Evolutionary conservation across 495 filamentous ascomycete genomes (phyloP).

Genomic region (Oleoguttula mirabilis): DNA sequence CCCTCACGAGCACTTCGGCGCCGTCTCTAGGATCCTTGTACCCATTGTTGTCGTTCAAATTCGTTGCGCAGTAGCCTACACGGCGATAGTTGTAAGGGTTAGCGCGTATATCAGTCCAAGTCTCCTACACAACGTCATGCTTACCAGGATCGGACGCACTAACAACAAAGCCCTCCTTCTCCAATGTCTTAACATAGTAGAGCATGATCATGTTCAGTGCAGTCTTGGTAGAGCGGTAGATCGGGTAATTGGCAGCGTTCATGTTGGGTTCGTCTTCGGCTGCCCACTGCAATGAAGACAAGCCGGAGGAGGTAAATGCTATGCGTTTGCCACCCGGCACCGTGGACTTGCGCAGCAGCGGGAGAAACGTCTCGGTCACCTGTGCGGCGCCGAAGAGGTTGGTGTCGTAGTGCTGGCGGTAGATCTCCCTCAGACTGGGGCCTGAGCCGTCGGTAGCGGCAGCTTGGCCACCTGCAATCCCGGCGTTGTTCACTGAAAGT

Average conservation of each 20-base stretch:
- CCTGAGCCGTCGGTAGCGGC: conserved; percentile 28
- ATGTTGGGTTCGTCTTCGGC: too few relatives aligned
- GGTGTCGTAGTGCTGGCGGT: conserved; percentile 26
- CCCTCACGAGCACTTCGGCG: background rate
- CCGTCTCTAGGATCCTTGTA: background rate
- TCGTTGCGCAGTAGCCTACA: background rate
- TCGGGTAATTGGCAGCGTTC: too few relatives aligned
- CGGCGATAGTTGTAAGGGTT: too few relatives aligned
- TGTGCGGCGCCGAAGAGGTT: conserved; percentile 32
- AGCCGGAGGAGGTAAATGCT: conserved; percentile 30
- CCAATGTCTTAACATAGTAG: conserved; percentile 5
- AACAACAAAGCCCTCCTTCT: conserved; percentile 14
- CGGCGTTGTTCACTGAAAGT: conserved; percentile 29
- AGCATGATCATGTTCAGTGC: conserved; percentile 32
- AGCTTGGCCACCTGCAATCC: conserved; percentile 10
- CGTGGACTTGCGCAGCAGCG: conserved; percentile 30
- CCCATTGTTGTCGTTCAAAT: background rate
- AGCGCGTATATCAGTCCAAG: too few relatives aligned
- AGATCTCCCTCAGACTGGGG: conserved; percentile 21
- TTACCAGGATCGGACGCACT: conserved; percentile 8
- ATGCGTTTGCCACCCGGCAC: conserved; percentile 24
- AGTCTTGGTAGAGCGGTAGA: conserved; percentile 35
- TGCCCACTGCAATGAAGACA: conserved; percentile 25
- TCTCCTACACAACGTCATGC: too few relatives aligned
- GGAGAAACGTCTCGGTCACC: conserved; percentile 32